These are phyloP conservation scores for Vigna trinervia DNA, from an alignment of 306 rosid genomes.

Conservation along the genomic window DNA sequence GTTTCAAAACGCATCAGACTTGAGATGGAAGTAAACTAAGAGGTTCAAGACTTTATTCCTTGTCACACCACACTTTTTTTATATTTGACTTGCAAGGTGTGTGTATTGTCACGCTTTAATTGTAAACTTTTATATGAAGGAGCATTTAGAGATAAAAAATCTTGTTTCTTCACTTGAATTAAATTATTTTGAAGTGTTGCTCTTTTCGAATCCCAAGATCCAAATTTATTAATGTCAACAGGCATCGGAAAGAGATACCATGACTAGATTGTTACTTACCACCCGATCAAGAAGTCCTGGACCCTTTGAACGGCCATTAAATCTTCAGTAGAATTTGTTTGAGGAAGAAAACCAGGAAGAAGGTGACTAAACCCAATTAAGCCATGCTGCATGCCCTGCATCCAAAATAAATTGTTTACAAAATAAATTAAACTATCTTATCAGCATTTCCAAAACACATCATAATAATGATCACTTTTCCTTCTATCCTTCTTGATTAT, in stretches of 20 bases:
- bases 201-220: constrained; percentile 6
- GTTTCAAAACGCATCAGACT: no score
- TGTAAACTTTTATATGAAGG: no score
- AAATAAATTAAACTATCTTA: not conserved
- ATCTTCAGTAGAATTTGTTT: constrained; percentile 55
- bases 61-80: no score
- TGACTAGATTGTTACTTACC: constrained; percentile 50
- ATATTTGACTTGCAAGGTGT: no score
- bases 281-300: constrained; percentile 53
- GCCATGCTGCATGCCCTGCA: constrained; percentile 70
- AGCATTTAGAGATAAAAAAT: no score
- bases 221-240: not conserved
- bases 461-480: no score
- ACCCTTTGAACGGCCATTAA: constrained; percentile 58
- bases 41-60: no score
- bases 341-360: constrained; percentile 50
- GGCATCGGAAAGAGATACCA: not conserved
- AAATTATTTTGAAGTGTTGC: no score
- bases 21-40: no score
- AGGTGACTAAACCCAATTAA: constrained; percentile 61
- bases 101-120: no score
- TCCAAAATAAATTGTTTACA: not conserved
- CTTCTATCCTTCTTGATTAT: no score
- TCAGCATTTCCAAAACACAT: not conserved
- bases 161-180: no score